phyloP scores from a whole-genome alignment of 257 asterid species.

The Capsicum baccatum region DNA sequence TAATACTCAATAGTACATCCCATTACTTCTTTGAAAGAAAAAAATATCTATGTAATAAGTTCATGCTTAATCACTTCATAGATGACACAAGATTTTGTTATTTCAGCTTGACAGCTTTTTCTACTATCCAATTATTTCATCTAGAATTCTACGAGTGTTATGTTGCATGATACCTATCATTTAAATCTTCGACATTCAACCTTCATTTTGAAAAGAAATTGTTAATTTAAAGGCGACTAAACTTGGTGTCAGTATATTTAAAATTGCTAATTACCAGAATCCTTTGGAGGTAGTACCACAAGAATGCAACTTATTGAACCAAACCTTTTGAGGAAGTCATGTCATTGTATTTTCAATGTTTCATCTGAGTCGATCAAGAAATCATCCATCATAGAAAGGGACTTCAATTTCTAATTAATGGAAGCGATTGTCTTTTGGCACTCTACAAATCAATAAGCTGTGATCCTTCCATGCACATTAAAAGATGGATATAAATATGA shows the following conservation, averaged over 20 bases:
- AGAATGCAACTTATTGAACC: not conserved
- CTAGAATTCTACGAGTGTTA: not conserved
- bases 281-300: not conserved
- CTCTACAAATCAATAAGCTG: slow-evolving; percentile 70
- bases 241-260: too few species aligned
- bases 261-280: not conserved
- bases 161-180: not conserved
- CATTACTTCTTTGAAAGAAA: not conserved
- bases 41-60: not conserved
- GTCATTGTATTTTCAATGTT: slow-evolving; percentile 3
- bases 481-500: not conserved
- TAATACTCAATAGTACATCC: not conserved
- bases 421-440: slow-evolving; percentile 92
- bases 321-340: not conserved
- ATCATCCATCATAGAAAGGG: slow-evolving; percentile 73
- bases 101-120: not conserved
- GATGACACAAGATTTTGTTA: slow-evolving; percentile 10
- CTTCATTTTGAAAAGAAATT: not conserved
- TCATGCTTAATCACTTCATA: not conserved
- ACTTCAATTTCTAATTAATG: slow-evolving; percentile 69
- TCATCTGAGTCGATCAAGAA: slow-evolving; percentile 47
- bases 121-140: not conserved
- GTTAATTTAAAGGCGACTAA: not conserved
- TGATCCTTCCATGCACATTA: slow-evolving; percentile 54
- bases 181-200: not conserved